Evolutionary conservation across 305 asterid genomes (phyloP).

Genomic region (Andrographis paniculata): DNA sequence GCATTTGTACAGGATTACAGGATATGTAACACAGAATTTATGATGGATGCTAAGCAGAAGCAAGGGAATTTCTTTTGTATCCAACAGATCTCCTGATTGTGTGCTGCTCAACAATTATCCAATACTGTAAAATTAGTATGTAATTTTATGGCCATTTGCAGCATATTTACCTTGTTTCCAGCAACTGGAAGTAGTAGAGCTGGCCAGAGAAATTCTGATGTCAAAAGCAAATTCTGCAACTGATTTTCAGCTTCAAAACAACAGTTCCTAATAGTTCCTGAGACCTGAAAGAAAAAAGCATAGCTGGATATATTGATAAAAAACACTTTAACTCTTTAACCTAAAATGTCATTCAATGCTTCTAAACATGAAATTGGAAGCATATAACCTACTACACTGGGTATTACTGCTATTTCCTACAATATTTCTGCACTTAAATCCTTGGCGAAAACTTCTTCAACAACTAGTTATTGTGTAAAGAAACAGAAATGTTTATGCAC

Average conservation of each 20-base stretch:
- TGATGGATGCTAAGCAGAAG: too few relatives aligned
- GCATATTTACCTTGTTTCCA: slow-evolving; percentile 68
- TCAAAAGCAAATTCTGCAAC: slow-evolving; percentile 69
- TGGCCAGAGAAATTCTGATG: slow-evolving; percentile 95
- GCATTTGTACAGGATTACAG: too few relatives aligned
- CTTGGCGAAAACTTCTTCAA: background rate
- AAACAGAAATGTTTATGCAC: background rate
- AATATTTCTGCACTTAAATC: background rate
- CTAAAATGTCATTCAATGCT: slow-evolving; percentile 7
- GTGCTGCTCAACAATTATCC: too few relatives aligned
- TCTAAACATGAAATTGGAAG: background rate
- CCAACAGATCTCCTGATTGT: background rate
- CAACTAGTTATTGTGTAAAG: too few relatives aligned
- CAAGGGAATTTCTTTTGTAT: too few relatives aligned
- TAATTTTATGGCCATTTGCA: background rate
- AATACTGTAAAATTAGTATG: too few relatives aligned
- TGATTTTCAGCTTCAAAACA: slow-evolving; percentile 92
- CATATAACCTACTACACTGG: background rate
- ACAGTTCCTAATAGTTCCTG: slow-evolving; percentile 91
- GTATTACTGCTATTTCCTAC: too few relatives aligned
- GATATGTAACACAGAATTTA: too few relatives aligned
- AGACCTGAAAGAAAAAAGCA: slow-evolving; percentile 40
- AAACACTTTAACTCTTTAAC: too few relatives aligned
- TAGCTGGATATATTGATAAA: background rate
- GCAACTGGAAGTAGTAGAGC: slow-evolving; percentile 90